phyloP scores from a whole-genome alignment of 805 yeast genomes.

The Metschnikowia sp. region DNA sequence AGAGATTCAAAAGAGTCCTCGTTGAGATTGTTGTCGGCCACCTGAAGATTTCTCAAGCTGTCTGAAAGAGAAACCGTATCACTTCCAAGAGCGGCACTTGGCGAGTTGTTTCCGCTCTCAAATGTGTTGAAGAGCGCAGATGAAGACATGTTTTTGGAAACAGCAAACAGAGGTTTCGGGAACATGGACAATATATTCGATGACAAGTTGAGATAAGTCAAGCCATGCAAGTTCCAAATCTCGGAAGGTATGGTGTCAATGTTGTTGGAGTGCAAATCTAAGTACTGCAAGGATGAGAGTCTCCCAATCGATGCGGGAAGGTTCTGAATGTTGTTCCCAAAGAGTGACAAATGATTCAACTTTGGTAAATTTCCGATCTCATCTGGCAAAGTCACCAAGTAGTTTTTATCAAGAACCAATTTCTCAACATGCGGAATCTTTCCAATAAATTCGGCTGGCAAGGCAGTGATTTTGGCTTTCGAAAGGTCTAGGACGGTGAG shows the following conservation, averaged over 20 bases:
- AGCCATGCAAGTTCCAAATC: conserved; percentile 58
- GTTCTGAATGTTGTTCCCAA: conserved; percentile 68
- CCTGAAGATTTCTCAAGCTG: conserved; percentile 52
- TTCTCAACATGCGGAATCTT: conserved; percentile 66
- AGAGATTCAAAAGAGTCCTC: conserved; percentile 75
- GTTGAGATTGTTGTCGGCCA: conserved; percentile 80
- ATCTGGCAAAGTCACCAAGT: conserved; percentile 70
- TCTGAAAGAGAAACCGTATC: conserved; percentile 37
- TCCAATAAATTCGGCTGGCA: conserved; percentile 61
- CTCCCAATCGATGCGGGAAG: conserved; percentile 66
- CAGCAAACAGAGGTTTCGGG: conserved; percentile 47
- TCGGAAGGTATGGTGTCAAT: conserved; percentile 64
- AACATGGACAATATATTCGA: conserved; percentile 64
- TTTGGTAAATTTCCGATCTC: conserved; percentile 58
- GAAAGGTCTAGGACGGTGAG: conserved; percentile 72
- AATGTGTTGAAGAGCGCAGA: conserved; percentile 14
- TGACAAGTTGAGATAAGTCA: conserved; percentile 63
- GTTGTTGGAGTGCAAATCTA: conserved; percentile 85
- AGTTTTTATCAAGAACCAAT: conserved; percentile 76
- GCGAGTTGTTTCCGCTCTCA: not conserved
- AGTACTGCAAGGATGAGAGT: conserved; percentile 53
- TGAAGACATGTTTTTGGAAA: conserved; percentile 32
- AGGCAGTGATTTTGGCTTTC: conserved; percentile 75
- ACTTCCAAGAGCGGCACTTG: not conserved
- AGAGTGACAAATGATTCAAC: conserved; percentile 64